phyloP scores from a whole-genome alignment of 768 basidiomycete genomes.

The Leccinellum rugosiceps region DNA sequence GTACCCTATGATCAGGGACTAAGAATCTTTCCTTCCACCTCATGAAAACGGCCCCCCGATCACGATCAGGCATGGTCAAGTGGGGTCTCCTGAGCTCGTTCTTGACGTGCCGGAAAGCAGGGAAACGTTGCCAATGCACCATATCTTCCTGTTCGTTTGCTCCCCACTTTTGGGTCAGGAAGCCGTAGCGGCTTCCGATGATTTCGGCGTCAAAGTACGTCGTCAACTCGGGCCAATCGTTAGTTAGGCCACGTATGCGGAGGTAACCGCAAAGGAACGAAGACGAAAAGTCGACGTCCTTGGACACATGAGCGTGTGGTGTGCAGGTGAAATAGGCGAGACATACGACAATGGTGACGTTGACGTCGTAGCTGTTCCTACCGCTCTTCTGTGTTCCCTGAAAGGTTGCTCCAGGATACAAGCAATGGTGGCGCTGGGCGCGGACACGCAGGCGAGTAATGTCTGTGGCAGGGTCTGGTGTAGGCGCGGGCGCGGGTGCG shows the following conservation, averaged over 20 bases:
- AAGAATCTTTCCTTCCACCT: slow-evolving; percentile 96
- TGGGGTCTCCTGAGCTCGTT: slow-evolving; percentile 75
- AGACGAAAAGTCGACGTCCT: slow-evolving; percentile 88
- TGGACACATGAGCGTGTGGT: slow-evolving; percentile 7
- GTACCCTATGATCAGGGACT: slow-evolving; percentile 90
- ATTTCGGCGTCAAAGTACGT: slow-evolving; percentile 98
- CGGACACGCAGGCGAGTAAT: slow-evolving; percentile 76
- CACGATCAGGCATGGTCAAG: slow-evolving; percentile 72
- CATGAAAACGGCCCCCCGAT: slow-evolving; percentile 87
- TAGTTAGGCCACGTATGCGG: slow-evolving; percentile 86
- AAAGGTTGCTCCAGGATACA: slow-evolving; percentile 87
- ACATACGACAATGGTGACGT: slow-evolving; percentile 87
- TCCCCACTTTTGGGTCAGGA: slow-evolving; percentile 87
- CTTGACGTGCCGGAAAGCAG: slow-evolving; percentile 80
- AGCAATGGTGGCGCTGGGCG: slow-evolving; percentile 68
- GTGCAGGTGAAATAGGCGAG: slow-evolving; percentile 2
- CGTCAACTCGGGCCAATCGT: slow-evolving; percentile 93
- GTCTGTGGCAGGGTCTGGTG: slow-evolving; percentile 60
- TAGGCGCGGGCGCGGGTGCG: slow-evolving; percentile 5
- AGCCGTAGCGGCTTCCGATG: slow-evolving; percentile 87
- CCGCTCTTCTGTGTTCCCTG: slow-evolving; percentile 93
- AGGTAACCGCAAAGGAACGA: slow-evolving; percentile 91
- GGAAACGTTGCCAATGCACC: slow-evolving; percentile 93
- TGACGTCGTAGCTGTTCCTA: slow-evolving; percentile 91
- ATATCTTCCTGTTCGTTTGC: slow-evolving; percentile 90